Base-by-base conservation (phyloP, 805 yeast species). In the Martiniozyma abietophila region DNA sequence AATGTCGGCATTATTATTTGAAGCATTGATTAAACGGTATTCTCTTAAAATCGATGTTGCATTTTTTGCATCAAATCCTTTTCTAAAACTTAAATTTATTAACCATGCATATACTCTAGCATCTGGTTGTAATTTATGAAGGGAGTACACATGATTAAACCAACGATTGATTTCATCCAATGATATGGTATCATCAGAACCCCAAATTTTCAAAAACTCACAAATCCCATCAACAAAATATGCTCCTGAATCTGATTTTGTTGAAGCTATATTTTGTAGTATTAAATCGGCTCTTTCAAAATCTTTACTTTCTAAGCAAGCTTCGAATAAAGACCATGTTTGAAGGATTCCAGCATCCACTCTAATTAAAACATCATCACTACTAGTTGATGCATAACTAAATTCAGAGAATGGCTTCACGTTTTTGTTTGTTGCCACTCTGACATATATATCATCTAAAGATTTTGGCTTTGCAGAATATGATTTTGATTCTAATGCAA, bases 271-370 rank as follows among this genome's bases (percentile, higher is more conserved):
- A 3, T 86, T 76, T 35, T 65, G 62, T 26, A 85, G 56, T 15
- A 84, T 74, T 17, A 76, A 60, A 43, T 73, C 75, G 0, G 95
- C 94, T 48, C 95, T 65, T 16, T 67, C 70, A 45, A 67, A 71
- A 49, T 81, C 80, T 34, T 68, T 67, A 22, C 80, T 69, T 28
- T 74, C 71, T 21, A 85, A 50, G 44, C 88, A 78, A 0, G 92
- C 89, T 46, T 85, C 95, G 26, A 84, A 63, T 23, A 85, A 57
- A 3, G 88, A 71, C 76, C 88, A 85, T 6, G 51, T 42, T 36
- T 53, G 55, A 20, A 47, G 30, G 12, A 45, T 40, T 7, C 45
- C 42, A 2, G 48, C 39, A 8, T 50, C 49, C 12, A 48, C 43
- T 10, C 54, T 48, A 4, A 57, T 51, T 24, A 51, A 36, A 27